phyloP scores from a whole-genome alignment of 2,329 filamentous ascomycete genomes.

The Chaetomium olivaceum region DNA sequence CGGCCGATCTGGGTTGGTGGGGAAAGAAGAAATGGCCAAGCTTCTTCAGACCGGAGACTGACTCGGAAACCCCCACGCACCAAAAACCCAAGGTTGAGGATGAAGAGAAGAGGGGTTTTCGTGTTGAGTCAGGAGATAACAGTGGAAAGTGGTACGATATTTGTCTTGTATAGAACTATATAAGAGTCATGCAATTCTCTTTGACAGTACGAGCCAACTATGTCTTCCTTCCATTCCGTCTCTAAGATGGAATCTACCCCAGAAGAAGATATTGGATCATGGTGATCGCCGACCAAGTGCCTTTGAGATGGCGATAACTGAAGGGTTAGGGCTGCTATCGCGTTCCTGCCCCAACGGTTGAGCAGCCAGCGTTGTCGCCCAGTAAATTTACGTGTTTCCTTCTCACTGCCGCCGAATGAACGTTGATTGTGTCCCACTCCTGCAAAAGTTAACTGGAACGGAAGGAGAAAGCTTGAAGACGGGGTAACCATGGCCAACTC shows the following conservation, averaged over 20 bases:
- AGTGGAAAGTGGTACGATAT: too few relatives aligned
- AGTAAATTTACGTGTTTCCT: constrained; percentile 9
- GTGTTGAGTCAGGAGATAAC: too few relatives aligned
- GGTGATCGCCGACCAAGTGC: too few relatives aligned
- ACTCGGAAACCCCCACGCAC: neutral
- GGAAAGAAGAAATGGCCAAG: neutral
- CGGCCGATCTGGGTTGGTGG: neutral
- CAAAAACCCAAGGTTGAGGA: neutral
- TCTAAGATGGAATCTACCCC: too few relatives aligned
- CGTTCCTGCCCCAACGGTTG: neutral
- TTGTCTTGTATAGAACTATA: too few relatives aligned
- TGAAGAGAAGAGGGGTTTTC: too few relatives aligned
- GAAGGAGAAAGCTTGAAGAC: neutral
- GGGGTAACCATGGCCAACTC: constrained; percentile 20
- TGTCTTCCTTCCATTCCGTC: too few relatives aligned
- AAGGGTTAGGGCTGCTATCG: constrained; percentile 20
- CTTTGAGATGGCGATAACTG: neutral
- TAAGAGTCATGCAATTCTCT: too few relatives aligned
- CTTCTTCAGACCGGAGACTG: neutral
- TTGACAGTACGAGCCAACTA: too few relatives aligned
- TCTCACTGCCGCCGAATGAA: constrained; percentile 1
- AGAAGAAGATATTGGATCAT: too few relatives aligned
- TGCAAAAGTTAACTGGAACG: neutral
- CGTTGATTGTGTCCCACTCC: neutral
- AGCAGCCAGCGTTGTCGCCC: neutral